Percentiles rank a stretch among this genome's conserved stretches.
Conservation (phyloP, 2,329 filamentous ascomycete genomes). For the Elsinoe fawcettii region DNA sequence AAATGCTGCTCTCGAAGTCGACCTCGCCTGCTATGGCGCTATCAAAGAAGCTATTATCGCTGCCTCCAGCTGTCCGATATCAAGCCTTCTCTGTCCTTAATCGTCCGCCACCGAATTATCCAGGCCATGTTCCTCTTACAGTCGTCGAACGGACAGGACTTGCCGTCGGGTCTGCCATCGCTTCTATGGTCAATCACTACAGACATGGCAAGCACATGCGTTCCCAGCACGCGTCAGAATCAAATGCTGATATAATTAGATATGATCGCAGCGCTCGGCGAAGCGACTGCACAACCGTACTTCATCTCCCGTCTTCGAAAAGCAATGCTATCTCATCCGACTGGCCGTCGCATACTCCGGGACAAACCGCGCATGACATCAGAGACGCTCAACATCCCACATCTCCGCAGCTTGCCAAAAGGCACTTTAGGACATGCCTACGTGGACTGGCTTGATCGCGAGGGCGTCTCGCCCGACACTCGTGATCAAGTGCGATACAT, state of each 20-base stretch:
- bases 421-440: constrained; percentile 77
- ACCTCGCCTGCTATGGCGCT: neutral
- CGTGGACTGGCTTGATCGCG: constrained; percentile 82
- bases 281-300: constrained; percentile 88
- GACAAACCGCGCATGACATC: constrained; percentile 85
- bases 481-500: constrained; percentile 77
- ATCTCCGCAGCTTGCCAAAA: constrained; percentile 62
- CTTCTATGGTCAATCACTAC: constrained; percentile 63
- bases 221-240: neutral
- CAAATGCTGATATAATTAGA: constrained; percentile 45
- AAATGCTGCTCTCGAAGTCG: neutral
- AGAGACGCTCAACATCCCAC: constrained; percentile 55
- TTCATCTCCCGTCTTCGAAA: constrained; percentile 88
- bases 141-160: constrained; percentile 66
- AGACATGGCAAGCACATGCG: constrained; percentile 54
- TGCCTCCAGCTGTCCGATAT: constrained; percentile 27
- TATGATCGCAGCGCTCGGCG: constrained; percentile 87
- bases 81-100: constrained; percentile 71
- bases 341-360: constrained; percentile 82
- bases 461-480: constrained; percentile 89
- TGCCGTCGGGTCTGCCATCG: constrained; percentile 52
- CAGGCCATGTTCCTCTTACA: constrained; percentile 85
- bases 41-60: constrained; percentile 21
- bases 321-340: constrained; percentile 77
- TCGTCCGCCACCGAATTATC: constrained; percentile 79